phyloP scores from a whole-genome alignment of 78 protist species.

The Chrysochromulina tobinii region DNA sequence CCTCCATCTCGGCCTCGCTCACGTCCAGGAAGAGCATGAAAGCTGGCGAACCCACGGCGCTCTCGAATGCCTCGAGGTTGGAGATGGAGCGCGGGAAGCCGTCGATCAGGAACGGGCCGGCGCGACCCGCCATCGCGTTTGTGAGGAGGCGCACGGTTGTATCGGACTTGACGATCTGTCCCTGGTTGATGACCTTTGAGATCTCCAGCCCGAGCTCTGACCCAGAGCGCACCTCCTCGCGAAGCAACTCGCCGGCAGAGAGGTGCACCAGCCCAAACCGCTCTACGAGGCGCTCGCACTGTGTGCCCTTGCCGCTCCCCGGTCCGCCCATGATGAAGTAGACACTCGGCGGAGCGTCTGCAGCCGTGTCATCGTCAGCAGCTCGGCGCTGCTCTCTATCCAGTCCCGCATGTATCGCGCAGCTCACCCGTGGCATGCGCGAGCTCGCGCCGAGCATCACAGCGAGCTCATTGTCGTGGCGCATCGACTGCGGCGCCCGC shows the following conservation, averaged over 20 bases:
- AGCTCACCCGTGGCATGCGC: too few species aligned
- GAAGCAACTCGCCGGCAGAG: slow-evolving; percentile 31
- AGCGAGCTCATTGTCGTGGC: too few species aligned
- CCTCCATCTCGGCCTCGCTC: slow-evolving; percentile 15
- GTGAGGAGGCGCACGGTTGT: slow-evolving; percentile 73
- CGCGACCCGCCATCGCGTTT: slow-evolving; percentile 48
- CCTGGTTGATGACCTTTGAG: not conserved
- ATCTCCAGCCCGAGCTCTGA: not conserved
- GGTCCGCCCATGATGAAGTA: slow-evolving; percentile 32
- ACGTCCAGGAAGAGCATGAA: not conserved
- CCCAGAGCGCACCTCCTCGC: not conserved
- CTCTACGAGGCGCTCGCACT: not conserved
- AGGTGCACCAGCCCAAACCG: not conserved
- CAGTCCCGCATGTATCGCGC: too few species aligned
- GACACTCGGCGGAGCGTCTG: not conserved
- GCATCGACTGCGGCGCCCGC: too few species aligned
- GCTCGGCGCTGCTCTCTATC: too few species aligned
- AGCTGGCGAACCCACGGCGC: not conserved
- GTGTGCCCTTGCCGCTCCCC: slow-evolving; percentile 40
- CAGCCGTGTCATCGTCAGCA: too few species aligned
- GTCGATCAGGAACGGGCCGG: slow-evolving; percentile 20
- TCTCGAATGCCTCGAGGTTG: slow-evolving; percentile 28
- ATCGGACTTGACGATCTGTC: slow-evolving; percentile 29
- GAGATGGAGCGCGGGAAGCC: slow-evolving; percentile 58
- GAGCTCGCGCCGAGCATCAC: too few species aligned